Evolutionary conservation across 2,329 filamentous ascomycete genomes (phyloP).

Genomic region (Polychaeton citri): DNA sequence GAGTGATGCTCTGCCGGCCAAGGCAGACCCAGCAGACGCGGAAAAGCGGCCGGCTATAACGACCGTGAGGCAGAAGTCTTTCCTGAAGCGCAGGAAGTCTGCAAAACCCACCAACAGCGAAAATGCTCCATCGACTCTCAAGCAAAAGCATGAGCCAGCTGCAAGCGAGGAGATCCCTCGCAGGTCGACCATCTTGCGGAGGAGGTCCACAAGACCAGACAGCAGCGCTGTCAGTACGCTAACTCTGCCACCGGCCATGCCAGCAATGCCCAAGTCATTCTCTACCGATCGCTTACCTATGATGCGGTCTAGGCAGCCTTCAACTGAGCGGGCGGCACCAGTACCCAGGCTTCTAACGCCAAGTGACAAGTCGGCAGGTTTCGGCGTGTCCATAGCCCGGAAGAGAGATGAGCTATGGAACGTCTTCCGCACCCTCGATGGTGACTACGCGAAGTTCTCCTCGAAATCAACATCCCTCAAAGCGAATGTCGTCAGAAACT

Average conservation of each 20-base stretch:
- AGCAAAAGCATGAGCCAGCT: not conserved
- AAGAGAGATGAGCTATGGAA: conserved; percentile 60
- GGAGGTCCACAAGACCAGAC: conserved; percentile 4
- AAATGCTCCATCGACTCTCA: not conserved
- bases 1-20: conserved; percentile 1
- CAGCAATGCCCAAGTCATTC: conserved; percentile 34
- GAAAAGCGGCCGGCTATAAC: not conserved
- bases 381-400: conserved; percentile 21
- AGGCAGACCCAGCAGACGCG: conserved; percentile 1
- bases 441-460: conserved; percentile 60
- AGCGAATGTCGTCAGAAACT: conserved; percentile 58
- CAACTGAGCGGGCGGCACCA: conserved; percentile 26
- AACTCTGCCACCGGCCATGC: conserved; percentile 20
- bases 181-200: conserved; percentile 6
- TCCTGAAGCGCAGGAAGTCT: not conserved
- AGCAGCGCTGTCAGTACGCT: not conserved
- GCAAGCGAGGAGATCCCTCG: conserved; percentile 1
- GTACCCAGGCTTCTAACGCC: conserved; percentile 26
- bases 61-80: not conserved
- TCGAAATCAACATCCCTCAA: conserved; percentile 61
- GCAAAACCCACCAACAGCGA: not conserved
- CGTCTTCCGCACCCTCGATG: conserved; percentile 53
- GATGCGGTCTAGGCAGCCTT: conserved; percentile 21
- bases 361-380: conserved; percentile 16
- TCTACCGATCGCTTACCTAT: conserved; percentile 33